Conservation (phyloP, 495 filamentous ascomycete genomes). For the Aspergillus olivimuriae region DNA sequence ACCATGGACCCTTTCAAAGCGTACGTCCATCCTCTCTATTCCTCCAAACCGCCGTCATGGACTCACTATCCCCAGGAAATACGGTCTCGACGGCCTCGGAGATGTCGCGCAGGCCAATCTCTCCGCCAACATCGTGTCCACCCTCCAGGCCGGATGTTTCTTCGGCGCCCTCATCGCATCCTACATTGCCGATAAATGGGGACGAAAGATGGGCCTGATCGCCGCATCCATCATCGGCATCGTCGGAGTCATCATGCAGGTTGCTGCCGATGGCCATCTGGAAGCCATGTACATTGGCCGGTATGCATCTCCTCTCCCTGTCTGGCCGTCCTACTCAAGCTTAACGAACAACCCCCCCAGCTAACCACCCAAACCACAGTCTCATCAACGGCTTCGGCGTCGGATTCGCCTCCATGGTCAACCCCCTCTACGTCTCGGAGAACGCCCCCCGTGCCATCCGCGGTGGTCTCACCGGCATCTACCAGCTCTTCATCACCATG, state of each 20-base stretch:
- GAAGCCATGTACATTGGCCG: constrained; percentile 58
- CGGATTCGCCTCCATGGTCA: constrained; percentile 59
- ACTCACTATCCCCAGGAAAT: constrained; percentile 28
- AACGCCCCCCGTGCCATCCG: constrained; percentile 68
- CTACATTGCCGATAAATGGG: constrained; percentile 50
- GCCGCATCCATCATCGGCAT: constrained; percentile 36
- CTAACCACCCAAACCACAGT: no score
- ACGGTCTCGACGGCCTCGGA: constrained; percentile 49
- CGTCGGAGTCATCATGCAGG: constrained; percentile 56
- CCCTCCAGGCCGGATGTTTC: constrained; percentile 65
- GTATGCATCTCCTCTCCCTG: constrained; percentile 22
- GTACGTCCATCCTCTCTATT: constrained; percentile 22
- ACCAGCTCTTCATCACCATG: constrained; percentile 59
- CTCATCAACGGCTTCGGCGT: constrained; percentile 62
- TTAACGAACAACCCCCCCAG: no score
- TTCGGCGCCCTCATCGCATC: constrained; percentile 55
- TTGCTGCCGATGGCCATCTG: constrained; percentile 48
- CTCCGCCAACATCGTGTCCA: constrained; percentile 50
- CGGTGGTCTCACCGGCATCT: constrained; percentile 61
- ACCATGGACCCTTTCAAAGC: constrained; percentile 56
- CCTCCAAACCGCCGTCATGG: background rate
- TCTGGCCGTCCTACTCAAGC: background rate
- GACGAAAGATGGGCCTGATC: constrained; percentile 47
- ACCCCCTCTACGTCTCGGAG: constrained; percentile 54
- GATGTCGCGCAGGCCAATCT: constrained; percentile 37